Percentiles rank a stretch among this genome's conserved stretches.
Evolutionary conservation across 164 flowering plant species (phyloP).

Genomic region (Tetrastigma voinierianum): DNA sequence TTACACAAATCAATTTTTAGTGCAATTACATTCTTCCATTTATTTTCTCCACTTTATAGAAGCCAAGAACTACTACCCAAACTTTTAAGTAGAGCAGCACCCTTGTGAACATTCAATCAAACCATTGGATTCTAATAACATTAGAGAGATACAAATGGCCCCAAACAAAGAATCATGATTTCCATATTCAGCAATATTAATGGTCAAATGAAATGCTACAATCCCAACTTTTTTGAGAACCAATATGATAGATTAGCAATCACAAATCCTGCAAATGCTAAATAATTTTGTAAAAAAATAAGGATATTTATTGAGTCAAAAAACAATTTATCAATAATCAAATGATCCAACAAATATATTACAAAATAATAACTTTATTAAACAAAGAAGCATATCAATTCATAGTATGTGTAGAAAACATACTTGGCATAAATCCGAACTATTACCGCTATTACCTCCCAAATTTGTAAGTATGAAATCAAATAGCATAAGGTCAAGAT

Average conservation of each 20-base stretch:
- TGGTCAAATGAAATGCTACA: conserved; percentile 35
- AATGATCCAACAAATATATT: too few relatives aligned
- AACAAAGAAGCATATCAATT: too few relatives aligned
- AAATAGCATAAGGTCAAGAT: too few relatives aligned
- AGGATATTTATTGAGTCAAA: too few relatives aligned
- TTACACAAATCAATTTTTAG: conserved; percentile 12
- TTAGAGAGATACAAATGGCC: conserved; percentile 7
- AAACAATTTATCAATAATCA: too few relatives aligned
- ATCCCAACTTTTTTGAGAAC: conserved; percentile 60
- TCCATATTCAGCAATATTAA: background rate
- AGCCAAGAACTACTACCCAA: background rate
- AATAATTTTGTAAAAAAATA: too few relatives aligned
- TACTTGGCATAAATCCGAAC: too few relatives aligned
- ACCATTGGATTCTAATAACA: background rate
- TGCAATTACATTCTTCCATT: conserved; percentile 7
- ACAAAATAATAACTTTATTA: too few relatives aligned
- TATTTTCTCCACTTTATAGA: background rate
- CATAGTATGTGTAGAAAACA: too few relatives aligned
- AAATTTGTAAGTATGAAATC: too few relatives aligned
- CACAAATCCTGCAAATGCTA: conserved; percentile 88
- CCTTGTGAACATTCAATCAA: conserved; percentile 4
- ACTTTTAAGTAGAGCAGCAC: background rate
- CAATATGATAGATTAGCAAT: conserved; percentile 80
- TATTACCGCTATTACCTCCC: too few relatives aligned
- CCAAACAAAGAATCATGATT: conserved; percentile 14